Evolutionary conservation across 768 basidiomycete species (phyloP), one percentile per base, ranked within the genome.

Genomic region (Sporobolomyces roseus): DNA sequence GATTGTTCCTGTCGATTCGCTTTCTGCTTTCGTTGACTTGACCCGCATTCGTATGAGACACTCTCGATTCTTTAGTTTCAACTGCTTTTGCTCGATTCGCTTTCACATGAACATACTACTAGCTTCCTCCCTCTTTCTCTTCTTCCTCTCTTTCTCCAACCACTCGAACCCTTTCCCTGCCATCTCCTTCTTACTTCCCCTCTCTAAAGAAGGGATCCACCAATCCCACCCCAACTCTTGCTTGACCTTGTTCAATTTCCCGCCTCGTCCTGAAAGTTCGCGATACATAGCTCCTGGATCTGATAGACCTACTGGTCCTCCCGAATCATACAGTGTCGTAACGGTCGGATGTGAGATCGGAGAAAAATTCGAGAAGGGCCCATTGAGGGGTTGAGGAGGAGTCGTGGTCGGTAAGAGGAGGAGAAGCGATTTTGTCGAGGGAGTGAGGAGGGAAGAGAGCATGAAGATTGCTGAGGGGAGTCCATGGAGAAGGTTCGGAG

Each of bases 401-500:
- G 63, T 53, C 27, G 63, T 60, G 1, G 71, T 65, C n/a, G 71
- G 71, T 55, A 72, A 16, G 38, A 68, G 63, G 41, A 72, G 30
- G 66, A 68, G 66, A n/a, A 61, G 49, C 19, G 60, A 46, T 4
- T 23, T 52, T 12, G 25, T 5, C 1, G 27, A 2, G 30, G 61
- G 49, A 14, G 55, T 21, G 16, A 45, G 4, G 36, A 72, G 38
- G 41, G 54, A 32, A 10, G 71, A 56, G 35, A 65, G 45, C 12
- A 63, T 61, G 58, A 72, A 48, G 29, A 72, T 58, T 19, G 52
- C 21, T 21, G 70, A 54, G 10, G 63, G 27, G 49, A 72, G 66
- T 23, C 71, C 71, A 55, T 72, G 71, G 10, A 65, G 63, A 17
- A 72, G 60, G 60, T 72, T 72, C 8, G 71, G 71, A 0, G 71